Evolutionary conservation across 2,329 filamentous ascomycete species (phyloP), one percentile per base, ranked within the genome.

Genomic region (Ploettnerulaceae sp.): DNA sequence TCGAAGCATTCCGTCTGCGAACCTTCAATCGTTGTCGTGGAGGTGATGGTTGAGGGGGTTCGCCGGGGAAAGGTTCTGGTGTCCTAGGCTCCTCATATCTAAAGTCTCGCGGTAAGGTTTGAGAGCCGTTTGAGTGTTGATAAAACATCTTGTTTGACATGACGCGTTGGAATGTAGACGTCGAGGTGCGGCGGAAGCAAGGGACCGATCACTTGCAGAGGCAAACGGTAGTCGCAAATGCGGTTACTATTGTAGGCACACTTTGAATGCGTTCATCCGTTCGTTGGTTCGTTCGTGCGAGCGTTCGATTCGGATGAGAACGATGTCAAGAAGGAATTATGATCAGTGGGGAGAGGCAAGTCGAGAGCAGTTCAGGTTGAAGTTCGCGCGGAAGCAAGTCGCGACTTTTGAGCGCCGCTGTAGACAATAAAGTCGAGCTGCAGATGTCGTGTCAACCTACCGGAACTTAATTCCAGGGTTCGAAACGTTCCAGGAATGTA

Each of bases 1-100:
- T 59, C 15, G 57, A 59, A 21, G 54, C 55, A 55, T 60, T 58
- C 34, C 62, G 57, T 39, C 61, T 37, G 34, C 54, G 55, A 15
- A 65, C 53, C 46, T 59, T 61, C 12, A 64, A 45, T 40, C 62
- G 59, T 29, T 50, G 60, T 31, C 59, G 57, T 12, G 60, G 62
- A 20, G 61, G 59, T 5, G 61, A 61, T 22, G 59, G 59, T 41
- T 50, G 55, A 46, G 48, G 43, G 11, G 47, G 47, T 35, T 57
- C 59, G 22, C 28, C 28, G 17, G 40, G 48, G 9, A 36, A 31
- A 15, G 61, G 57, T 35, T 64, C 60, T 25, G 62, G 62, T 11
- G 62, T 64, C 14, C 38, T 51, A 24, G 60, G 60, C 7, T 56
- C 48, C 48, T 55, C 54, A 44, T 56, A 63, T 18, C 61, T 54